These are phyloP conservation scores for Phytophthora citricola DNA, from an alignment of 352 stramenopile species.

Conservation along the genomic window DNA sequence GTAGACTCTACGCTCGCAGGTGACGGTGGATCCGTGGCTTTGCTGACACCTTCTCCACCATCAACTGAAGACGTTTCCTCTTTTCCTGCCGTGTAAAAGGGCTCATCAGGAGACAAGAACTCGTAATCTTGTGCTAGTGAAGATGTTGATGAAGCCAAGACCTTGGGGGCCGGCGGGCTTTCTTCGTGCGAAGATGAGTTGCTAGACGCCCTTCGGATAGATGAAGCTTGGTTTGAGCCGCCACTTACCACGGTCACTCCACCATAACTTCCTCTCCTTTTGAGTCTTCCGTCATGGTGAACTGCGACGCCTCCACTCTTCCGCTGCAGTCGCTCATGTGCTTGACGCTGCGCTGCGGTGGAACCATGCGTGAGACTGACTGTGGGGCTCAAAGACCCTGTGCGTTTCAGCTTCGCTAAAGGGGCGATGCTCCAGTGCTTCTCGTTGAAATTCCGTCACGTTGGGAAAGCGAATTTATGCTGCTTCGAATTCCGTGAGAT, in stretches of 20 bases:
- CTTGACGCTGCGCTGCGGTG: constrained; percentile 39
- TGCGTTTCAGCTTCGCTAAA: constrained; percentile 31
- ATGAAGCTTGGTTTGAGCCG: constrained; percentile 1
- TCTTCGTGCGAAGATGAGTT: constrained; percentile 20
- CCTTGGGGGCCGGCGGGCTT: constrained; percentile 14
- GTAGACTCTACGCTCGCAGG: constrained; percentile 24
- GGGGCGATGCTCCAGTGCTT: constrained; percentile 18
- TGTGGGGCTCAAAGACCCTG: constrained; percentile 29
- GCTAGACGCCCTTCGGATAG: constrained; percentile 21
- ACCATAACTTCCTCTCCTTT: constrained; percentile 34
- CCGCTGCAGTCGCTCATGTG: constrained; percentile 32
- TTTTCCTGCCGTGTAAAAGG: constrained; percentile 29
- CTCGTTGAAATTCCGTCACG: constrained; percentile 16
- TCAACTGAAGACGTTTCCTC: constrained; percentile 6
- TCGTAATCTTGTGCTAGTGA: constrained; percentile 42
- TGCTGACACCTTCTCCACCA: constrained; percentile 1
- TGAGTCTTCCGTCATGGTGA: constrained; percentile 20
- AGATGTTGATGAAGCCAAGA: constrained; percentile 21
- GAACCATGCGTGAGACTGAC: constrained; percentile 29
- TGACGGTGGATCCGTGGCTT: constrained; percentile 15
- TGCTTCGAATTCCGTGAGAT: constrained; percentile 26
- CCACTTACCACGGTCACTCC: constrained; percentile 17
- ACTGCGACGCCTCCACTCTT: constrained; percentile 22
- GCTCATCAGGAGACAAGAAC: constrained; percentile 27
- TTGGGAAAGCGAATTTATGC: constrained; percentile 13